Percentiles rank a stretch among this genome's conserved stretches.
Conservation (phyloP, 352 stramenopile species). For the Pythium sukuiense region DNA sequence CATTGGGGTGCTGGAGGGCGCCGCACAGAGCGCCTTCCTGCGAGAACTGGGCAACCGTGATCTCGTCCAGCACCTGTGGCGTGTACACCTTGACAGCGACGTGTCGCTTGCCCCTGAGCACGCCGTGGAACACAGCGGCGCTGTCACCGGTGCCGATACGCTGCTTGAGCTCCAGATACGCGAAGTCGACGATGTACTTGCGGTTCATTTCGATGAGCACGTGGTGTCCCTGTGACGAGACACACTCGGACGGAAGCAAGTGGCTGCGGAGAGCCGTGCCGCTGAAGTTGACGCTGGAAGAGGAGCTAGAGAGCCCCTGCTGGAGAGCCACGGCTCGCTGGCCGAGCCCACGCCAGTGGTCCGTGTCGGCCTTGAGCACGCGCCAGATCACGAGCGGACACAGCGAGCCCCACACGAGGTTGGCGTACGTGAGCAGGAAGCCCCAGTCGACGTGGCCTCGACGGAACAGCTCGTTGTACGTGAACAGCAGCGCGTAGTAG, state of each 20-base stretch:
- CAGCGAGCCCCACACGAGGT: no score
- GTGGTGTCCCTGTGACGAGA: slow-evolving; percentile 45
- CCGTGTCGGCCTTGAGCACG: slow-evolving; percentile 58
- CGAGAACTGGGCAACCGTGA: slow-evolving; percentile 69
- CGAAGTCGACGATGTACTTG: slow-evolving; percentile 76
- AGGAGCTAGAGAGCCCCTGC: slow-evolving; percentile 6
- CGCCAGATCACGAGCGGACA: slow-evolving; percentile 41
- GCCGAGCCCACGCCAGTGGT: no score
- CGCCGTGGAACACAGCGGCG: slow-evolving; percentile 57
- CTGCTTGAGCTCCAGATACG: slow-evolving; percentile 47
- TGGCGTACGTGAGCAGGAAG: slow-evolving; percentile 24
- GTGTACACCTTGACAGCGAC: slow-evolving; percentile 84
- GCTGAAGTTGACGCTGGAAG: neutral
- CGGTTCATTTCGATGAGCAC: slow-evolving; percentile 66
- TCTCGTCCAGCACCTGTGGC: slow-evolving; percentile 45
- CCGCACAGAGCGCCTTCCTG: slow-evolving; percentile 74
- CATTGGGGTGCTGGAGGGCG: slow-evolving; percentile 65
- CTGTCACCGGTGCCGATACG: slow-evolving; percentile 49
- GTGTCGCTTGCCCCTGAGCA: slow-evolving; percentile 39
- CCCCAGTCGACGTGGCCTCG: no score
- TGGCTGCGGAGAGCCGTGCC: neutral
- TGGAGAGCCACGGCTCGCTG: slow-evolving; percentile 51
- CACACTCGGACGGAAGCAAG: slow-evolving; percentile 18
- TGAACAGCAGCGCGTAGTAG: slow-evolving; percentile 29
- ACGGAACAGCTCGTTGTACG: slow-evolving; percentile 22